Evolutionary conservation across 441 rosid species (phyloP).

Genomic region (Pelargonium fulgidum): DNA sequence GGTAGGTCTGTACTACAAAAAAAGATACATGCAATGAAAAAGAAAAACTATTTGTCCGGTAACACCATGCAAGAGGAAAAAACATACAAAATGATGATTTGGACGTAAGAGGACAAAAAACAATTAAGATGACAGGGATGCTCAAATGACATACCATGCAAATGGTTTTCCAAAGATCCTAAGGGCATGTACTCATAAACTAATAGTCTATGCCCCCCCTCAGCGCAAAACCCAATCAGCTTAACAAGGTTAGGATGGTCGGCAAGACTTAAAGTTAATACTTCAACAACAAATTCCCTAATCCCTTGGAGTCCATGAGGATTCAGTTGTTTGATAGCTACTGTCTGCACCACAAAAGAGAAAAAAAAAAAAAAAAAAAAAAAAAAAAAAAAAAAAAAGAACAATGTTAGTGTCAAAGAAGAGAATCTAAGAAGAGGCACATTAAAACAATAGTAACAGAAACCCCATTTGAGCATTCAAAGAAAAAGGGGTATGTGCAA

Average conservation of each 20-base stretch:
- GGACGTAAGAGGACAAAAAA: background rate
- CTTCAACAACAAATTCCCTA: constrained; percentile 36
- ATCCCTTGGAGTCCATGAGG: constrained; percentile 82
- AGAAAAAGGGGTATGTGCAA: too few relatives aligned
- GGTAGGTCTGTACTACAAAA: constrained; percentile 44
- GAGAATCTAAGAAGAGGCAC: too few relatives aligned
- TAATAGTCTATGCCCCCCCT: constrained; percentile 83
- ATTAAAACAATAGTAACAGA: too few relatives aligned
- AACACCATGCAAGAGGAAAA: background rate
- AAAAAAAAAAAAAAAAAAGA: too few relatives aligned
- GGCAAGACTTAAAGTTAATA: constrained; percentile 66
- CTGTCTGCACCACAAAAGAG: constrained; percentile 30
- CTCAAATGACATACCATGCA: constrained; percentile 39
- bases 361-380: too few relatives aligned
- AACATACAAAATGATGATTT: too few relatives aligned
- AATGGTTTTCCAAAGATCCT: constrained; percentile 57
- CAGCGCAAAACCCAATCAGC: constrained; percentile 76
- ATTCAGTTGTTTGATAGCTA: constrained; percentile 85
- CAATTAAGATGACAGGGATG: too few relatives aligned
- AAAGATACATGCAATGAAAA: background rate
- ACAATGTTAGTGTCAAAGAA: constrained; percentile 1
- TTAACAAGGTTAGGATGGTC: constrained; percentile 81
- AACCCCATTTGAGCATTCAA: too few relatives aligned
- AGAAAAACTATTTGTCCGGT: constrained; percentile 10
- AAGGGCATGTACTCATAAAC: constrained; percentile 42